Evolutionary conservation across 2,329 filamentous ascomycete genomes (phyloP).

Genomic region (Aspergillus sergii): DNA sequence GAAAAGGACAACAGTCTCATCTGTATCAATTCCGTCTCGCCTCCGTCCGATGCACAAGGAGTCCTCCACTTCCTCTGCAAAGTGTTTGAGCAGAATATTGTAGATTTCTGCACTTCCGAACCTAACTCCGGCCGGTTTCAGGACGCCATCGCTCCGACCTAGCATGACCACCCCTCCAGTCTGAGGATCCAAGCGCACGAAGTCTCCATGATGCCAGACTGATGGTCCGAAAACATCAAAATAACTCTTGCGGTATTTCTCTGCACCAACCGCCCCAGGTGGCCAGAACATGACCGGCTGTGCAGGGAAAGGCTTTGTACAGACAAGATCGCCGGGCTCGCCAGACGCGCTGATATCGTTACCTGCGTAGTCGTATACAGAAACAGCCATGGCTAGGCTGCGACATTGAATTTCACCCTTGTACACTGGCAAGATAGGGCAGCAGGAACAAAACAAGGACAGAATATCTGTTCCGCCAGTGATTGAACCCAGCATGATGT

Average conservation of each 20-base stretch:
- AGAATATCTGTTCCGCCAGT: conserved; percentile 97
- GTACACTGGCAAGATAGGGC: conserved; percentile 71
- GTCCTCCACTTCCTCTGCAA: conserved; percentile 76
- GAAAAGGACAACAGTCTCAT: conserved; percentile 89
- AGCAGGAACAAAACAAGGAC: conserved; percentile 87
- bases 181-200: conserved; percentile 69
- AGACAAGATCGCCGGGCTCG: conserved; percentile 85
- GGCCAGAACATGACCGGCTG: conserved; percentile 87
- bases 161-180: conserved; percentile 88
- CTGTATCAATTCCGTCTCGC: conserved; percentile 66
- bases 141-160: conserved; percentile 84
- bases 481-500: conserved; percentile 88
- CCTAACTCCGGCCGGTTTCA: conserved; percentile 88
- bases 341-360: conserved; percentile 62
- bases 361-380: conserved; percentile 58
- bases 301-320: conserved; percentile 81
- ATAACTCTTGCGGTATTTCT: conserved; percentile 82
- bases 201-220: conserved; percentile 93
- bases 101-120: conserved; percentile 97
- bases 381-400: conserved; percentile 77
- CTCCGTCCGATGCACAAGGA: conserved; percentile 84
- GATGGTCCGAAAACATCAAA: conserved; percentile 76
- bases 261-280: conserved; percentile 64
- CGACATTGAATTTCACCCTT: conserved; percentile 76
- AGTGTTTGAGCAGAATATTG: conserved; percentile 85